Evolutionary conservation across 192 early-diverging fungal genomes (phyloP), one percentile per base, ranked within the genome.

Genomic region (Geosiphon pyriformis): DNA sequence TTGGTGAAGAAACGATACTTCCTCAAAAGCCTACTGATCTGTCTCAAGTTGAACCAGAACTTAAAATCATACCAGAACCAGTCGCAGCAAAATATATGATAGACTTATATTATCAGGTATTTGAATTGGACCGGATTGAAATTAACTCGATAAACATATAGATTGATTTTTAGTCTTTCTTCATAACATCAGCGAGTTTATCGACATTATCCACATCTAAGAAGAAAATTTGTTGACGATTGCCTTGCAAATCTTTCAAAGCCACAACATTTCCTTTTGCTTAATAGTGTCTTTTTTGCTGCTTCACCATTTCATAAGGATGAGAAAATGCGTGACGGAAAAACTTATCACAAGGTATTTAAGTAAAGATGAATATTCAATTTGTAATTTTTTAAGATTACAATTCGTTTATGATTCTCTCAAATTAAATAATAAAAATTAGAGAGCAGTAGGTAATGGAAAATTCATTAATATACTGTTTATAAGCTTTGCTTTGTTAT

Each of bases 241-340:
- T 65, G 51, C 29, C 31, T 54, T 20, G 42, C n/a, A 26, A 29
- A 65, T 42, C 42, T 65, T 33, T 65, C 64, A 46, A 65, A 11
- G 15, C 64, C 64, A 37, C 52, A 65, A 65, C 64, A 65, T 37
- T 65, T 65, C 18, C 64, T 65, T 65, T 34, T 65, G 33, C 52
- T 65, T 12, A 65, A 65, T 65, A 65, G 64, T 4, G 23, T 65
- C 4, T 55, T 65, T 18, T 65, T 65, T 37, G 64, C 64, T 29
- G 64, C 64, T 37, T 53, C 64, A 2, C 64, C 64, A 31, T 65
- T 65, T 54, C 50, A 65, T 35, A 22, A 49, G 7, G 33, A 55
- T 30, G 22, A 6, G 2, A 23, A 55, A 3, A 26, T 54, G 23
- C 50, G 18, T 22, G 52, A 65, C 42, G 52, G 64, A n/a, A 31